These are phyloP conservation scores for grape (Vitis vinifera) DNA, from an alignment of 164 flowering plant species.

Conservation along the genomic window ASM3070453v1 NC_081822.1:12905501-12906000, in stretches of 20 bases:
- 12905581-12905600: constrained; percentile 29
- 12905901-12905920: constrained; percentile 43
- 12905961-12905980: constrained; percentile 38
- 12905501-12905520: constrained; percentile 51
- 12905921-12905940: constrained; percentile 53
- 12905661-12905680: constrained; percentile 35
- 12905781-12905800: constrained; percentile 51
- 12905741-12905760: constrained; percentile 51
- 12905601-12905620: constrained; percentile 39
- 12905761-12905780: constrained; percentile 62
- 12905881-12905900: constrained; percentile 49
- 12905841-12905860: constrained; percentile 52
- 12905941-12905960: constrained; percentile 33
- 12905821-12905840: constrained; percentile 50
- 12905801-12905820: constrained; percentile 55
- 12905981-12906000: constrained; percentile 61
- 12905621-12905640: constrained; percentile 40
- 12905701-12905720: constrained; percentile 53
- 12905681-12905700: constrained; percentile 35
- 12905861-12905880: constrained; percentile 39
- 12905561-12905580: constrained; percentile 28
- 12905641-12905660: constrained; percentile 23
- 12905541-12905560: constrained; percentile 28
- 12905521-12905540: constrained; percentile 51
- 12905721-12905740: constrained; percentile 38